A percentile compares a stretch with the other conserved stretches of the same genome.
phyloP scores from a whole-genome alignment of 2,329 filamentous ascomycete species.

The Aspergillus viridinutans region DNA sequence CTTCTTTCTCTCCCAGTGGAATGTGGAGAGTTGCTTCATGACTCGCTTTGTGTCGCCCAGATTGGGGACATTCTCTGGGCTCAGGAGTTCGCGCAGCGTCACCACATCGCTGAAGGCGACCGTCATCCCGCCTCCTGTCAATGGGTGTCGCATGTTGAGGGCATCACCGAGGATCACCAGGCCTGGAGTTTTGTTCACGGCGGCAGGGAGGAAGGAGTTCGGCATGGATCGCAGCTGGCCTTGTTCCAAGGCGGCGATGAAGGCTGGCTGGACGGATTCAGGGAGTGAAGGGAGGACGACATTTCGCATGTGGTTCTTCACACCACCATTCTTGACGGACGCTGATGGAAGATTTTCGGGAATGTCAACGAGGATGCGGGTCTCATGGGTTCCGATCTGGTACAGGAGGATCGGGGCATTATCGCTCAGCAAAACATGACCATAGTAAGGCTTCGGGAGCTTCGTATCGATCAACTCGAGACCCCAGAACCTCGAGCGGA shows the following conservation, averaged over 20 bases:
- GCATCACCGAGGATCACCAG: conserved; percentile 86
- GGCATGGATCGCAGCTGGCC: conserved; percentile 87
- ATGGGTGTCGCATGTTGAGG: conserved; percentile 98
- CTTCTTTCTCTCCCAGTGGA: conserved; percentile 84
- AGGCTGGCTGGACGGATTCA: conserved; percentile 64
- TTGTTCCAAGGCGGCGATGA: conserved; percentile 70
- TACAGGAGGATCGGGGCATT: conserved; percentile 81
- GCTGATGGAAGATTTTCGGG: conserved; percentile 73
- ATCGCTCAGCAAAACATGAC: conserved; percentile 81
- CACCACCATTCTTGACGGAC: conserved; percentile 68
- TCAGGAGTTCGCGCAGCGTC: conserved; percentile 68
- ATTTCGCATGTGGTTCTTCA: conserved; percentile 77
- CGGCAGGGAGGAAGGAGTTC: conserved; percentile 85
- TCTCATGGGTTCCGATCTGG: conserved; percentile 95
- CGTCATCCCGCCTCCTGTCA: conserved; percentile 97
- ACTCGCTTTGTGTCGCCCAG: conserved; percentile 66
- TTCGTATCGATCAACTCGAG: conserved; percentile 86
- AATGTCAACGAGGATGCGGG: conserved; percentile 82
- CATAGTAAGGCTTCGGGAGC: conserved; percentile 69
- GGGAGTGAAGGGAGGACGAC: conserved; percentile 77
- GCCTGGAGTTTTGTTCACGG: conserved; percentile 66
- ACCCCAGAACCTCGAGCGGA: conserved; percentile 86
- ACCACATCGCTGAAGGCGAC: conserved; percentile 92
- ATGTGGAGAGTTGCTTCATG: conserved; percentile 62
- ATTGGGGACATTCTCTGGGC: conserved; percentile 62